Conservation (phyloP, 768 basidiomycete genomes). For the Solioccasus polychromus region DNA sequence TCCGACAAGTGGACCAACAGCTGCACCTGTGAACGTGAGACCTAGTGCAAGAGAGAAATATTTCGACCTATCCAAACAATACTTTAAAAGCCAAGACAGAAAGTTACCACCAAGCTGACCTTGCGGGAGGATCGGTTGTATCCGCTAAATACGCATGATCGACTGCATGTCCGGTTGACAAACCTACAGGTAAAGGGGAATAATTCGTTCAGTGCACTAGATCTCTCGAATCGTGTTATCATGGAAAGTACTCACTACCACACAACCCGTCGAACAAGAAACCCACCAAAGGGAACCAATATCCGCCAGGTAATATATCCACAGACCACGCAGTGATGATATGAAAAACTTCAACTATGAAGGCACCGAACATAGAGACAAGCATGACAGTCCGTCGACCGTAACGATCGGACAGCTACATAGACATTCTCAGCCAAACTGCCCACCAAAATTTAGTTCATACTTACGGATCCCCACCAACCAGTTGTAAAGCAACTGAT, state of each 20-base stretch:
- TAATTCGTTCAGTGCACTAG: neutral
- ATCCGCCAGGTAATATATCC: conserved; percentile 68
- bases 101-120: conserved; percentile 37
- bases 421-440: neutral
- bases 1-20: conserved; percentile 73
- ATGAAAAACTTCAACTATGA: conserved; percentile 63
- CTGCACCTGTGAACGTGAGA: conserved; percentile 69
- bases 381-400: conserved; percentile 69
- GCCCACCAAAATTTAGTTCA: neutral
- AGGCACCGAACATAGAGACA: conserved; percentile 55
- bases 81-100: conserved; percentile 1
- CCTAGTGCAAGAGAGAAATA: conserved; percentile 66
- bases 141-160: conserved; percentile 71
- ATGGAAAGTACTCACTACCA: conserved; percentile 52
- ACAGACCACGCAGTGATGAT: conserved; percentile 62
- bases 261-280: conserved; percentile 65
- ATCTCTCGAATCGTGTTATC: neutral
- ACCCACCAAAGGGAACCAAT: conserved; percentile 72
- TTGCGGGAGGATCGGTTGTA: conserved; percentile 49
- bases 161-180: conserved; percentile 47
- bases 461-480: conserved; percentile 81
- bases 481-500: conserved; percentile 76
- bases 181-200: conserved; percentile 37
- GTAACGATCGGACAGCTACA: conserved; percentile 70
- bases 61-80: conserved; percentile 45